Conservation (phyloP, 1,284 basidiomycete species). For the Ceratobasidium sp. region DNA sequence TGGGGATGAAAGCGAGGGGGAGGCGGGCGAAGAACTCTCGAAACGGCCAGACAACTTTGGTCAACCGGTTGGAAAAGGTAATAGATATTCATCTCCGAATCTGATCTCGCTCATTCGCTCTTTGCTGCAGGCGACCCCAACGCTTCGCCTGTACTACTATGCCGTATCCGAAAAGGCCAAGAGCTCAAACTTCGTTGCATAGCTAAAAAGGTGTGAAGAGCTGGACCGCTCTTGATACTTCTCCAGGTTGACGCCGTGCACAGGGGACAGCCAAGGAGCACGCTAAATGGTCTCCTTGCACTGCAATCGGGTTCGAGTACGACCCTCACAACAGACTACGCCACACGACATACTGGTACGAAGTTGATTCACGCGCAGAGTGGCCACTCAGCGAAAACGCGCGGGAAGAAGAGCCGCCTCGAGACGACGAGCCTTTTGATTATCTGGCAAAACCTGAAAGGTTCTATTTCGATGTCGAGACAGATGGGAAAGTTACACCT, state of each 20-base stretch:
- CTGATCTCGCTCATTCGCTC: not conserved
- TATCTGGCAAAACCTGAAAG: slow-evolving; percentile 84
- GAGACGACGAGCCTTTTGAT: slow-evolving; percentile 83
- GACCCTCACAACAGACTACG: slow-evolving; percentile 97
- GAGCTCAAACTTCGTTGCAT: slow-evolving; percentile 86
- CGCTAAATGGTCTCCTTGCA: slow-evolving; percentile 98
- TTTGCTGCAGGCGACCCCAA: slow-evolving; percentile 64
- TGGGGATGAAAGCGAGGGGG: slow-evolving; percentile 54
- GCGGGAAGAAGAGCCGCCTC: slow-evolving; percentile 78
- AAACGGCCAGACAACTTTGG: slow-evolving; percentile 82
- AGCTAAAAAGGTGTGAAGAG: slow-evolving; percentile 82
- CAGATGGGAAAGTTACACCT: slow-evolving; percentile 85
- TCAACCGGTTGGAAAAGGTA: slow-evolving; percentile 84
- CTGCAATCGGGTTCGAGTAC: slow-evolving; percentile 96
- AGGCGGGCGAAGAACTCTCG: slow-evolving; percentile 69
- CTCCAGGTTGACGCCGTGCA: not conserved
- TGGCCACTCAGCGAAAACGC: slow-evolving; percentile 86
- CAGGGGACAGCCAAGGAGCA: slow-evolving; percentile 98
- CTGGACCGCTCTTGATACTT: not conserved
- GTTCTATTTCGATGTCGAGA: slow-evolving; percentile 92
- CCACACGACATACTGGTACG: slow-evolving; percentile 97
- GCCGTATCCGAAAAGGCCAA: slow-evolving; percentile 93
- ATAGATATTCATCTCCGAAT: not conserved
- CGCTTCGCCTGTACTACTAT: slow-evolving; percentile 78
- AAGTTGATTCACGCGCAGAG: slow-evolving; percentile 76